Conservation (phyloP, 75 land plant species). For the Picea sitchensis region DNA sequence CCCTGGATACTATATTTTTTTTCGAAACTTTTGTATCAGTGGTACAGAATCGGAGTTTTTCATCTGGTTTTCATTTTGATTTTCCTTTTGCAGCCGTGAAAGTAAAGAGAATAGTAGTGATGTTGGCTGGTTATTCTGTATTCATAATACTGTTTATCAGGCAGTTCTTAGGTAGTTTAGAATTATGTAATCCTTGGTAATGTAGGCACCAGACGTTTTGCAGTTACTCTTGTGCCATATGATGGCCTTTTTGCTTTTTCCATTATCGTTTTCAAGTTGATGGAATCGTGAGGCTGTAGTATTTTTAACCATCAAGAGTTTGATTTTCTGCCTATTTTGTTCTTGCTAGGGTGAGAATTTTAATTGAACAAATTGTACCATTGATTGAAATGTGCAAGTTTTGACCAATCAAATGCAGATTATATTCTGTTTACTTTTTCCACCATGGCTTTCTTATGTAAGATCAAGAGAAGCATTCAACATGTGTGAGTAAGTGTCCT, state of each 20-base stretch:
- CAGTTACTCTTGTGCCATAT: not conserved
- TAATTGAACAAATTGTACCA: not conserved
- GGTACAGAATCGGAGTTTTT: not conserved
- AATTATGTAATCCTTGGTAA: not conserved
- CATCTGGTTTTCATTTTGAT: not conserved
- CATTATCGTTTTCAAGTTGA: not conserved
- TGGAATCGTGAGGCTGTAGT: not conserved
- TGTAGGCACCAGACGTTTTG: conserved; percentile 3
- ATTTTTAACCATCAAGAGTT: not conserved
- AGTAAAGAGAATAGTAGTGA: not conserved
- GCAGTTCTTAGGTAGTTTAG: not conserved
- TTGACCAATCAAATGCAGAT: not conserved
- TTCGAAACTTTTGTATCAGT: not conserved
- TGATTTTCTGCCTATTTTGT: not conserved
- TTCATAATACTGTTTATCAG: not conserved
- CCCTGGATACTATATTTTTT: not conserved
- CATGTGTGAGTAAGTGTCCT: too few species aligned
- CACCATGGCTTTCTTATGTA: not conserved
- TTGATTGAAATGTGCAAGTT: not conserved
- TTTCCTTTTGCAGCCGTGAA: not conserved
- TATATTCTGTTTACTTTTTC: not conserved
- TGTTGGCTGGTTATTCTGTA: not conserved
- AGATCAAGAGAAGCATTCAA: too few species aligned
- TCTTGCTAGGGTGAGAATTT: not conserved
- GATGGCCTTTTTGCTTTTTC: not conserved